Base-by-base conservation (phyloP, 768 basidiomycete species). In the Macrolepiota dolichaula region DNA sequence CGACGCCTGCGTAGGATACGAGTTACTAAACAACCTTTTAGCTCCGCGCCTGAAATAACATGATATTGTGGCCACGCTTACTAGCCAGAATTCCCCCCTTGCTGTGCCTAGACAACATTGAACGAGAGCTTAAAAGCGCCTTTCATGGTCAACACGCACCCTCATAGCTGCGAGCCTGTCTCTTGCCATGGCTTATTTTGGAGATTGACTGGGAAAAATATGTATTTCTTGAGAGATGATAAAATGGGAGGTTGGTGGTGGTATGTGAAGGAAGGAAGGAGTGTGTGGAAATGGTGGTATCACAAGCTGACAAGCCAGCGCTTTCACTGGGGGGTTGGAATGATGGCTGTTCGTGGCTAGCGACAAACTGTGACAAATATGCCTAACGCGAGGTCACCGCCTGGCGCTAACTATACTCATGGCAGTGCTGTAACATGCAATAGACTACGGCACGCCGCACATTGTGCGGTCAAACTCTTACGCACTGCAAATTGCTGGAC, bases 151-250 rank as follows among this genome's bases (percentile, higher is more conserved):
- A 58, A 53, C 29, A 67, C 85, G 61, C 62, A 91, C 91, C 77
- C 91, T 85, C 86, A 91, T 85, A 64, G 89, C 91, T 68, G 91
- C 93, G 65, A 96, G 83, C 81, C 94, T 86, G 79, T 96, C 93
- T 84, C 94, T 86, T 65, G 94, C 91, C 87, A 92, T 89, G 54
- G 27, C 51, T 13, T 49, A 19, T 42, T 42, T 36, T 15, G 36
- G 27, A 51, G n/a, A 24, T 32, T 46, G 29, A 36, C 25, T 44
- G 22, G 35, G 49, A 24, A 38, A 60, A 42, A 29, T 53, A 49
- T 50, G 42, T 47, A 54, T 55, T 24, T 36, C 52, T 32, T 55
- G 25, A 19, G 22, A 25, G 40, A 27, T 38, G 40, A 52, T 49
- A 24, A 42, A 27, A 19, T 17, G 42, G 42, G 56, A 17, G 52